Conservation (phyloP, 495 filamentous ascomycete genomes). For the Tuber microsphaerosporum region DNA sequence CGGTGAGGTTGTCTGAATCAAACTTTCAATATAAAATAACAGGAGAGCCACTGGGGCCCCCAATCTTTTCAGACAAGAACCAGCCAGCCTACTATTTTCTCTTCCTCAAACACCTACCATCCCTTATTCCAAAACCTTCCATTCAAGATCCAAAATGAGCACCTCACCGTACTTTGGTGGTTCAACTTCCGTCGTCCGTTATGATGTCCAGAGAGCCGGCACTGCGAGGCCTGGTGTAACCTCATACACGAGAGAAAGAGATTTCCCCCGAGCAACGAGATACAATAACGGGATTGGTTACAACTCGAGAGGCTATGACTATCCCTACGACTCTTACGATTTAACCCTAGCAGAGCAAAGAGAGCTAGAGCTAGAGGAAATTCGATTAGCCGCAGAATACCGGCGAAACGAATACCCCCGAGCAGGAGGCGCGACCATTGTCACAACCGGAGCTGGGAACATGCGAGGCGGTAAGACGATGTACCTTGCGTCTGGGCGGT, state of each 20-base stretch:
- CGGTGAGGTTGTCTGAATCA: neutral
- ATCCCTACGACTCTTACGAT: neutral
- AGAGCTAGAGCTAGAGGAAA: neutral
- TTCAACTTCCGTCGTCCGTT: neutral
- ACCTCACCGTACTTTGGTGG: neutral
- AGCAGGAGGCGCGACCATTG: neutral
- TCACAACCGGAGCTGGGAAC: neutral
- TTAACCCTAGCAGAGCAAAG: neutral
- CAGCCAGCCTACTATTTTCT: neutral
- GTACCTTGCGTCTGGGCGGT: neutral
- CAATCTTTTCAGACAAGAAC: neutral
- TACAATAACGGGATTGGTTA: neutral
- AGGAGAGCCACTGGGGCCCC: neutral
- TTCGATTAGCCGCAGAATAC: neutral
- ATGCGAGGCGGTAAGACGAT: neutral
- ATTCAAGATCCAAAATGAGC: neutral
- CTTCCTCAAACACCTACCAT: neutral
- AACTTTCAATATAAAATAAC: neutral
- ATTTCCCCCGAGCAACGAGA: neutral
- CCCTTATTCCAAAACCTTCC: neutral
- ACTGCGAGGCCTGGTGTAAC: neutral
- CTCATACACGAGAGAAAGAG: neutral
- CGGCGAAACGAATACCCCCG: neutral
- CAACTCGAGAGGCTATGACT: neutral
- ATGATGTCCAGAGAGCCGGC: neutral